Evolutionary conservation across 129 eudicot species (phyloP).

Genomic region (Ambrosia artemisiifolia): DNA sequence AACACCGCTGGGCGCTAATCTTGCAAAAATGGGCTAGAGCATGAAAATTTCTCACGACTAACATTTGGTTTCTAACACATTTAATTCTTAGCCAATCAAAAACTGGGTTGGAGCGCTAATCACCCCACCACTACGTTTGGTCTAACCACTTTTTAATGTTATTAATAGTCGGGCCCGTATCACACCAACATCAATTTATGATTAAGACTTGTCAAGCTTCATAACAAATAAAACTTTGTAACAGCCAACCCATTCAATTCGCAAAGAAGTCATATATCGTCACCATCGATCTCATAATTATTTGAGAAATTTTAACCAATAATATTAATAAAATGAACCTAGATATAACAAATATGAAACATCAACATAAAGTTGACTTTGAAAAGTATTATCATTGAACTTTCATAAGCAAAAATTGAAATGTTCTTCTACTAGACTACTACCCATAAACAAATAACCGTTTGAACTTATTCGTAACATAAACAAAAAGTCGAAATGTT

Average conservation of each 20-base stretch:
- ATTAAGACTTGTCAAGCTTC: background rate
- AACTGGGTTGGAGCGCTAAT: too few relatives aligned
- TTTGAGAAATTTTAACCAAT: background rate
- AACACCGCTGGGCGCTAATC: too few relatives aligned
- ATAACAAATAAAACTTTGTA: background rate
- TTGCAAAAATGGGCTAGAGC: too few relatives aligned
- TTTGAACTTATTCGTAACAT: too few relatives aligned
- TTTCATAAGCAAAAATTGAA: conserved; percentile 10
- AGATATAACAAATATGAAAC: background rate
- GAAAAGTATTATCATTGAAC: background rate
- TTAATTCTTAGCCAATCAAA: too few relatives aligned
- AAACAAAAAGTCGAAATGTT: too few relatives aligned
- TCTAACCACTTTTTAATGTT: background rate
- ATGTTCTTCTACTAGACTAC: background rate
- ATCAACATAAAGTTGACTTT: conserved; percentile 1
- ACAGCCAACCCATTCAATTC: background rate
- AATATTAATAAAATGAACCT: background rate
- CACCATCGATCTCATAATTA: too few relatives aligned
- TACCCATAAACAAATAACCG: too few relatives aligned
- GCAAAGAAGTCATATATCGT: conserved; percentile 10
- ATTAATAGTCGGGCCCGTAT: background rate
- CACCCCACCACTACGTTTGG: too few relatives aligned
- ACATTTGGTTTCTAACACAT: too few relatives aligned
- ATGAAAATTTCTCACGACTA: too few relatives aligned
- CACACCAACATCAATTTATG: background rate